Evolutionary conservation across 257 asterid genomes (phyloP).

Genomic region (Salvia splendens): DNA sequence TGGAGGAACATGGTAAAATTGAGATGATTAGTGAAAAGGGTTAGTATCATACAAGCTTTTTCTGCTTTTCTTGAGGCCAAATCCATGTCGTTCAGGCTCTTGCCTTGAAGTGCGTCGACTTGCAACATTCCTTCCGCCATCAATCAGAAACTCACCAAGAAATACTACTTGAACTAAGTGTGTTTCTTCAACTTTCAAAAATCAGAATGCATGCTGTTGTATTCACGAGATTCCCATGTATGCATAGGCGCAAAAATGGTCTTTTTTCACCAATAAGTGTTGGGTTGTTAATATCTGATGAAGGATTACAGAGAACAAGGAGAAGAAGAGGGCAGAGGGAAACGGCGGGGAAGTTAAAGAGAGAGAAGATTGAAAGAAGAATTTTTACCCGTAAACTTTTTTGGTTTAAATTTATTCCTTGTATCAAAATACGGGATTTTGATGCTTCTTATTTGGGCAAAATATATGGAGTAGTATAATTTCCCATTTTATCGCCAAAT

Average conservation of each 20-base stretch:
- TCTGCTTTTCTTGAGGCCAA: constrained; percentile 72
- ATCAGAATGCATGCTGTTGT: constrained; percentile 40
- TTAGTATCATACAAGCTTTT: constrained; percentile 65
- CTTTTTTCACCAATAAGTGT: constrained; percentile 6
- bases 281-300: constrained; percentile 11
- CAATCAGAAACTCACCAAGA: not conserved
- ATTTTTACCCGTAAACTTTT: too few species aligned
- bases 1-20: not conserved
- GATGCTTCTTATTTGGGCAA: constrained; percentile 28
- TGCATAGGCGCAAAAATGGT: not conserved
- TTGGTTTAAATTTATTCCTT: too few species aligned
- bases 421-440: constrained; percentile 30
- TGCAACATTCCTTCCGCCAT: constrained; percentile 69
- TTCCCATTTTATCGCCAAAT: not conserved
- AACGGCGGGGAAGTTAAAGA: constrained; percentile 37
- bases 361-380: constrained; percentile 35
- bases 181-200: constrained; percentile 29
- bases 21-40: not conserved
- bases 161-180: constrained; percentile 1
- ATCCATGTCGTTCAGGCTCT: constrained; percentile 58
- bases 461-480: not conserved
- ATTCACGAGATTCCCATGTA: not conserved
- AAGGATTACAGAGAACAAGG: not conserved
- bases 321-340: constrained; percentile 17
- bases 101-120: constrained; percentile 44